Percentiles rank a stretch among this genome's conserved stretches.
phyloP scores from a whole-genome alignment of 345 rosid genomes.

The Sonneratia alba region DNA sequence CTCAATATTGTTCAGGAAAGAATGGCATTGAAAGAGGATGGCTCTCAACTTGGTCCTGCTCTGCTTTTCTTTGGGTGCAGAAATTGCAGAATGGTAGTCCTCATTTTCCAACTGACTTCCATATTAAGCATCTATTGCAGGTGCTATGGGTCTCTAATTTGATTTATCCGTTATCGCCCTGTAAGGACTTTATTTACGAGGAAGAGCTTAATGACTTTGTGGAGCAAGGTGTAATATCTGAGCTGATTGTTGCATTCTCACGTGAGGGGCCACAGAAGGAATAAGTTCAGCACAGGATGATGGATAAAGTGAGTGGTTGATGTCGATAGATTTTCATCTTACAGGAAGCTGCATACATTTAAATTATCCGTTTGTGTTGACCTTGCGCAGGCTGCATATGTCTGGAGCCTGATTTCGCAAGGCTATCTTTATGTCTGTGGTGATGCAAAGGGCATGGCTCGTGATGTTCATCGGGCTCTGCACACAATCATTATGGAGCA shows the following conservation, averaged over 20 bases:
- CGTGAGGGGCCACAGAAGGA: constrained; percentile 93
- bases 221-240: constrained; percentile 64
- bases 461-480: constrained; percentile 82
- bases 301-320: constrained; percentile 45
- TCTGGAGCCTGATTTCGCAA: constrained; percentile 67
- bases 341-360: not conserved
- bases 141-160: too few species aligned
- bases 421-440: constrained; percentile 94
- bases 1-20: constrained; percentile 51
- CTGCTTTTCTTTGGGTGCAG: constrained; percentile 91
- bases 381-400: constrained; percentile 50
- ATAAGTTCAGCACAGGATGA: constrained; percentile 88
- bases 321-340: not conserved
- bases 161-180: not conserved
- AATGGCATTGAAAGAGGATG: constrained; percentile 58
- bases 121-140: not conserved
- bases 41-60: constrained; percentile 72
- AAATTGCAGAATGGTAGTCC: constrained; percentile 58
- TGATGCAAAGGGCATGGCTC: constrained; percentile 99
- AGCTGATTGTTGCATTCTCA: constrained; percentile 81
- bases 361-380: not conserved
- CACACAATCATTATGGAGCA: constrained; percentile 83
- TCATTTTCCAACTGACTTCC: not conserved
- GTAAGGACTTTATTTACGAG: constrained; percentile 83
- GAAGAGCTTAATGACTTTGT: constrained; percentile 72